Conservation (phyloP, 1,139 yeast species). For the Saccharomyces hybrid region DNA sequence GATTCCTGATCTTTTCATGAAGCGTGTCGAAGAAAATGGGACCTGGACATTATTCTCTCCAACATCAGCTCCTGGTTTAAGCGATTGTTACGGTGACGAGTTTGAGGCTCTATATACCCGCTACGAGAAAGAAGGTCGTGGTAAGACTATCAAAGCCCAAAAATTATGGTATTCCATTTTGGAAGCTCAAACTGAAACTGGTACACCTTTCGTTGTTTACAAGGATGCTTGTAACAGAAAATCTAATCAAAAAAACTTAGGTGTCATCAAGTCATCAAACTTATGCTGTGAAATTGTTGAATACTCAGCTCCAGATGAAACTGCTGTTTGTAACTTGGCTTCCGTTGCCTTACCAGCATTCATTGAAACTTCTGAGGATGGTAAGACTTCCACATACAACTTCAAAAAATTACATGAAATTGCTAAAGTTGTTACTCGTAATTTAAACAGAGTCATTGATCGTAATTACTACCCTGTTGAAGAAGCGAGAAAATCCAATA, state of each 20-base stretch:
- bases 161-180: conserved; percentile 80
- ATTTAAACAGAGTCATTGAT: conserved; percentile 72
- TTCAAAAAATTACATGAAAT: conserved; percentile 64
- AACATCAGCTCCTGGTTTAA: conserved; percentile 75
- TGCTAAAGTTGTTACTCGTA: conserved; percentile 63
- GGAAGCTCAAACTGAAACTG: conserved; percentile 88
- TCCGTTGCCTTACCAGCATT: conserved; percentile 78
- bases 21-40: conserved; percentile 68
- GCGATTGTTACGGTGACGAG: conserved; percentile 75
- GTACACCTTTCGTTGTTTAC: conserved; percentile 86
- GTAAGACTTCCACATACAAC: conserved; percentile 47
- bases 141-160: conserved; percentile 57
- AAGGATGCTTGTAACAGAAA: conserved; percentile 81
- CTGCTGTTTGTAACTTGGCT: conserved; percentile 86
- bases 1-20: conserved; percentile 87
- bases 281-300: conserved; percentile 88
- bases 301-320: conserved; percentile 78
- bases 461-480: conserved; percentile 69
- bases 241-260: conserved; percentile 79
- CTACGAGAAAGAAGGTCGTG: conserved; percentile 44
- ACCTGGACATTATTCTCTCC: conserved; percentile 87
- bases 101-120: conserved; percentile 59
- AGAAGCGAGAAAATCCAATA: conserved; percentile 60
- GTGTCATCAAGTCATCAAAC: conserved; percentile 80
- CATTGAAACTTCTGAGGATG: conserved; percentile 37